These are phyloP conservation scores for Russula sp. DNA, from an alignment of 768 basidiomycete species.

Conservation along the genomic window DNA sequence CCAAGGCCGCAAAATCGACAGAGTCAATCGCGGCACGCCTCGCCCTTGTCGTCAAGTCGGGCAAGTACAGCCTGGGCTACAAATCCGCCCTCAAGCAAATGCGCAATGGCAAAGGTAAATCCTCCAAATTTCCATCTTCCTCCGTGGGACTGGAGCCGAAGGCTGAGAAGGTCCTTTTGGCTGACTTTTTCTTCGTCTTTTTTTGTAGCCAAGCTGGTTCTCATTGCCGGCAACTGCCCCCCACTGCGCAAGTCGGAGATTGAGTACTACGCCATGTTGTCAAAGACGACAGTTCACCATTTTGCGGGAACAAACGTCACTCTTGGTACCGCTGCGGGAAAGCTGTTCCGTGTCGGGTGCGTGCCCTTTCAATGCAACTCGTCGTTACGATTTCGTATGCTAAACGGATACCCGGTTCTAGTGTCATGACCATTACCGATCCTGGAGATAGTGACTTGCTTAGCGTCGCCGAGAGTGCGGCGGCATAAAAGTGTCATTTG, in stretches of 20 bases:
- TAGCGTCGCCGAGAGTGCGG: conserved; percentile 72
- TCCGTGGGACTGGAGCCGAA: conserved; percentile 92
- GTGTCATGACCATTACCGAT: conserved; percentile 97
- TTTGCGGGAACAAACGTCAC: conserved; percentile 97
- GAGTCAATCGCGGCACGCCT: conserved; percentile 93
- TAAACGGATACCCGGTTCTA: conserved; percentile 34
- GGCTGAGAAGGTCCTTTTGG: conserved; percentile 97
- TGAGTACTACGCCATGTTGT: conserved; percentile 99
- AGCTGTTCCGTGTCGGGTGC: conserved; percentile 97
- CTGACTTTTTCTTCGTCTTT: conserved; percentile 46
- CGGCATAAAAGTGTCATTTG: conserved; percentile 46
- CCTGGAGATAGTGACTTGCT: conserved; percentile 96
- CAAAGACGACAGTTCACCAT: conserved; percentile 98
- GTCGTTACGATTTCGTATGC: background rate
- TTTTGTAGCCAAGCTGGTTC: conserved; percentile 85
- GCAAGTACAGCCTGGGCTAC: conserved; percentile 96
- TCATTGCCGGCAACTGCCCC: conserved; percentile 99
- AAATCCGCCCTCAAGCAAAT: conserved; percentile 98
- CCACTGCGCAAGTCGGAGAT: conserved; percentile 98
- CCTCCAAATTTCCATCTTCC: conserved; percentile 44
- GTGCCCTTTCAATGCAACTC: conserved; percentile 32
- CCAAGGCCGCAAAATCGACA: conserved; percentile 88
- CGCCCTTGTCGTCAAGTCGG: conserved; percentile 97
- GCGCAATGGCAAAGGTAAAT: conserved; percentile 90
- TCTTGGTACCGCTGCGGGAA: conserved; percentile 97